Base-by-base conservation (phyloP, 441 rosid species). In the Arabidopsis hybrid region DNA sequence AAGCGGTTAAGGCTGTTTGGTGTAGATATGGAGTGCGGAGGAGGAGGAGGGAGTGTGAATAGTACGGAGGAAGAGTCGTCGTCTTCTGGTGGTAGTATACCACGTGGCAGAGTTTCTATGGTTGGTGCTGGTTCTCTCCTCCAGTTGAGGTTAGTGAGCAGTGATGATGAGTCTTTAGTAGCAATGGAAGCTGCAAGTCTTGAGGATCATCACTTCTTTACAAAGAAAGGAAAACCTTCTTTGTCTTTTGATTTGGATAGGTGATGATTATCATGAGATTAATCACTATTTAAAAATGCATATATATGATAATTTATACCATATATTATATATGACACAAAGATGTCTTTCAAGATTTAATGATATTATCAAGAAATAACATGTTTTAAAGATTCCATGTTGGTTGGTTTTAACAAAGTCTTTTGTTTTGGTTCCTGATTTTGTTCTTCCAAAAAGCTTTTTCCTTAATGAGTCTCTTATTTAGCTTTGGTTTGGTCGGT, bases 1-100 rank as follows among this genome's bases (percentile, higher is more conserved):
- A 88, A 88, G 78, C 74, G 85, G 74, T 75, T 88, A 13, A 84
- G 93, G 81, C 72, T 88, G 51, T 88, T 88, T 45, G 93, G 93
- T 14, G 91, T 88, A 1, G 85, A 88, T 80, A 82, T 86, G 89
- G 89, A 86, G 39, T 84, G 84, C 64, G 83, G 83, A 31, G 52
- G 61, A 12, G 67, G 80, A 3, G 70, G 64, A 43, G 68, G 80
- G 40, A 34, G 12, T 62, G 52, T 29, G 4, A 67, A 62, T 38
- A 59, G 55, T 63, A 81, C 31, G 59, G 77, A 83, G 79, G 82
- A 69, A 46, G 79, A 84, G 45, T 79, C 83, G 2, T 62, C 89
- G 31, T 82, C 82, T 74, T 78, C 79, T 46, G 72, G 72, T 62
- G 81, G 62, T 51, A 49, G 75, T 67, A 14, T 77, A n/a, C 67